Conservation (phyloP, 768 basidiomycete genomes). For the Chlorophyllum brunneum region DNA sequence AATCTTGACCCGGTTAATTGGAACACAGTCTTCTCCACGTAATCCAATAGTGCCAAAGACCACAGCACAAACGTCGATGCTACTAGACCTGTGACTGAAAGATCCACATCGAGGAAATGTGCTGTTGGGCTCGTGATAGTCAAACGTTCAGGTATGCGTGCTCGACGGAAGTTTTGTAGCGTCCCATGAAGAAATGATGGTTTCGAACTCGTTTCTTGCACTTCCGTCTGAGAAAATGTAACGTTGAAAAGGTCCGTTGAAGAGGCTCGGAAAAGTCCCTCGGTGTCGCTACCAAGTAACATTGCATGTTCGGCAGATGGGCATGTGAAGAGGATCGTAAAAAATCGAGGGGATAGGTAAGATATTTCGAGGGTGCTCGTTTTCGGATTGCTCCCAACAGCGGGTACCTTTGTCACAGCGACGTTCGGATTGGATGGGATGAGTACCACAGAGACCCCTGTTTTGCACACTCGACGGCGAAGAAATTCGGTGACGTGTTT, state of each 20-base stretch:
- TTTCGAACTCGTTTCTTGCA: neutral
- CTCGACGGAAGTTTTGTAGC: slow-evolving; percentile 15
- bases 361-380: slow-evolving; percentile 28
- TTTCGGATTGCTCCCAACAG: neutral
- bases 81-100: slow-evolving; percentile 6
- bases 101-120: slow-evolving; percentile 21
- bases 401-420: slow-evolving; percentile 21
- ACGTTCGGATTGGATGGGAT: slow-evolving; percentile 31
- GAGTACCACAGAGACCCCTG: slow-evolving; percentile 33
- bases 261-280: slow-evolving; percentile 35
- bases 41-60: slow-evolving; percentile 24
- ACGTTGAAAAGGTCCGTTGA: slow-evolving; percentile 30
- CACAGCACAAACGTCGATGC: slow-evolving; percentile 20
- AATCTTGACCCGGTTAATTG: slow-evolving; percentile 36
- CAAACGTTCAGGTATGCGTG: slow-evolving; percentile 10
- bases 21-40: slow-evolving; percentile 38
- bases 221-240: slow-evolving; percentile 26
- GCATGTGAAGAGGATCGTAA: slow-evolving; percentile 37
- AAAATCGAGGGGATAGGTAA: slow-evolving; percentile 44
- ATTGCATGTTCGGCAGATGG: slow-evolving; percentile 41
- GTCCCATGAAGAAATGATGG: slow-evolving; percentile 3
- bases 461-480: slow-evolving; percentile 27
- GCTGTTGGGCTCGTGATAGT: slow-evolving; percentile 11
- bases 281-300: slow-evolving; percentile 33
- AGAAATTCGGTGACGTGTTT: slow-evolving; percentile 32